These are phyloP conservation scores for Plasmodium relictum DNA, from an alignment of 169 alveolate genomes.

Conservation along the genomic window DNA sequence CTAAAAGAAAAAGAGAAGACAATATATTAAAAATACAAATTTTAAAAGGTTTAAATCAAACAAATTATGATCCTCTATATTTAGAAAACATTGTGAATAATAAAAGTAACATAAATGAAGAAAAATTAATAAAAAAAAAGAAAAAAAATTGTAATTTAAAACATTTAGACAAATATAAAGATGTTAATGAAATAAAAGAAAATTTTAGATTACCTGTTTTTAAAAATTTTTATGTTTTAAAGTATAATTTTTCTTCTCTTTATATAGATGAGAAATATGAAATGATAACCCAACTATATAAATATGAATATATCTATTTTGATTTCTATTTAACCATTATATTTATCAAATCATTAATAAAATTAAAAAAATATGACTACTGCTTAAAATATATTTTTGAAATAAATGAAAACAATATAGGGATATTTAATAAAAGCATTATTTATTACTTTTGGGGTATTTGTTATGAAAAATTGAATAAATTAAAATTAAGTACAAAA, in stretches of 20 bases:
- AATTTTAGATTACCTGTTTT: background rate
- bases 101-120: background rate
- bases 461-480: conserved; percentile 30
- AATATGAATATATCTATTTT: conserved; percentile 6
- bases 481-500: conserved; percentile 19
- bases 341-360: conserved; percentile 26
- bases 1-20: conserved; percentile 16
- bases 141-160: background rate
- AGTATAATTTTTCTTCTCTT: conserved; percentile 25
- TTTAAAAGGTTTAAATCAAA: conserved; percentile 42
- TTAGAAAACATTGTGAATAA: conserved; percentile 25
- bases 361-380: conserved; percentile 27
- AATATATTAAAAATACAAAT: conserved; percentile 39
- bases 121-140: conserved; percentile 1
- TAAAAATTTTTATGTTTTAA: background rate
- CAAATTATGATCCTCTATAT: conserved; percentile 35
- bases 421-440: background rate
- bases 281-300: conserved; percentile 4
- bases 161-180: background rate
- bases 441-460: conserved; percentile 9
- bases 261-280: conserved; percentile 21
- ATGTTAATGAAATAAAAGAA: background rate
- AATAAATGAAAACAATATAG: background rate
- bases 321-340: conserved; percentile 41
- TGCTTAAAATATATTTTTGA: conserved; percentile 28